A percentile compares a stretch with the other conserved stretches of the same genome.
Evolutionary conservation across 1,284 basidiomycete species (phyloP).

Genomic region (Cutaneotrichosporon cutaneum): DNA sequence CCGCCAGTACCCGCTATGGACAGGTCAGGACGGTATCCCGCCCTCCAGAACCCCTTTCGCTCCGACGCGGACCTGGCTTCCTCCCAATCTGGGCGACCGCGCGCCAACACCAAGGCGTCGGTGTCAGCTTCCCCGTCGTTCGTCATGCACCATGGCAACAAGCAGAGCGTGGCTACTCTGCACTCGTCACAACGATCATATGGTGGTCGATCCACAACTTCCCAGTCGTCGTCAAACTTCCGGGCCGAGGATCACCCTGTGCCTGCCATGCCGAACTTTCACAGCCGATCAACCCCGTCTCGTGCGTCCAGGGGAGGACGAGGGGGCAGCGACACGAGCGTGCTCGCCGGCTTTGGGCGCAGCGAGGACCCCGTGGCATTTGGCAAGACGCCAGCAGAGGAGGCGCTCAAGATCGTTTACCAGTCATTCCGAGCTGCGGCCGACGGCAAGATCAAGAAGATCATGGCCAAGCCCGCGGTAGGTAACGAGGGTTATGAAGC

Average conservation of each 20-base stretch:
- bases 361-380: conserved; percentile 33
- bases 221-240: conserved; percentile 43
- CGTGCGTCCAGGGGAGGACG: conserved; percentile 38
- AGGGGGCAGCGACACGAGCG: conserved; percentile 45
- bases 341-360: conserved; percentile 32
- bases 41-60: conserved; percentile 49
- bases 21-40: conserved; percentile 39
- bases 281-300: conserved; percentile 37
- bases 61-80: conserved; percentile 36
- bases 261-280: conserved; percentile 44
- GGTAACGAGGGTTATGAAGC: too few relatives aligned
- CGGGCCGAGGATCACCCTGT: conserved; percentile 42
- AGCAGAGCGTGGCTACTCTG: conserved; percentile 37
- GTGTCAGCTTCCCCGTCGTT: conserved; percentile 7
- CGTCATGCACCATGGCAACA: conserved; percentile 29
- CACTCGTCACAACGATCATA: conserved; percentile 39
- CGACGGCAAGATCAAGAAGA: conserved; percentile 71
- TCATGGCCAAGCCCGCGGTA: conserved; percentile 68
- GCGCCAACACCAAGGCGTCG: conserved; percentile 20
- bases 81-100: conserved; percentile 23
- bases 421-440: conserved; percentile 75
- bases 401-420: conserved; percentile 80
- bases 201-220: conserved; percentile 41
- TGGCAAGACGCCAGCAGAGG: conserved; percentile 70
- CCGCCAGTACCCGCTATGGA: conserved; percentile 43